Percentiles rank a stretch among this genome's conserved stretches.
These are phyloP conservation scores for Beauveria rudraprayagi DNA, from an alignment of 2,329 filamentous ascomycete species.

Conservation along the genomic window DNA sequence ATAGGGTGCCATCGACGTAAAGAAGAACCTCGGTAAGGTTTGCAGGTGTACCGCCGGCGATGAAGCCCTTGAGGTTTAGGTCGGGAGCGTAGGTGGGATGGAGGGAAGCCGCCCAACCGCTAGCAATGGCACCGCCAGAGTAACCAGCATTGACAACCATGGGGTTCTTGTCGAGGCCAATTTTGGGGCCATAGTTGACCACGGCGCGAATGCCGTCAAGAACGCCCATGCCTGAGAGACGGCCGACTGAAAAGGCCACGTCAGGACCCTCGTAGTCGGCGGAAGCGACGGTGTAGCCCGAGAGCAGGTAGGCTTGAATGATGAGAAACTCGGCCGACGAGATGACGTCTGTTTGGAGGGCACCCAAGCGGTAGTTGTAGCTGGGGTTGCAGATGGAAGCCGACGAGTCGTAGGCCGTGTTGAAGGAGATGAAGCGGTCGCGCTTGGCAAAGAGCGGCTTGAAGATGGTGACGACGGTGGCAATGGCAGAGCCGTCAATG, in stretches of 20 bases:
- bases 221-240: constrained; percentile 8
- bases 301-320: constrained; percentile 10
- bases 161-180: constrained; percentile 8
- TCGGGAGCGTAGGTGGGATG: constrained; percentile 9
- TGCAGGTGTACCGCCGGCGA: constrained; percentile 8
- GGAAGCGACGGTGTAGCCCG: constrained; percentile 8
- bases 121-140: constrained; percentile 11
- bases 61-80: constrained; percentile 2
- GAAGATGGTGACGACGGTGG: constrained; percentile 12
- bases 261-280: constrained; percentile 11
- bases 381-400: constrained; percentile 12
- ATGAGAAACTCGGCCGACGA: constrained; percentile 7
- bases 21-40: constrained; percentile 6
- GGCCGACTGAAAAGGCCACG: neutral
- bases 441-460: constrained; percentile 9
- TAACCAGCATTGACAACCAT: constrained; percentile 8
- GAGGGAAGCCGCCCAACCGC: constrained; percentile 9
- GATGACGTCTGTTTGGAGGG: constrained; percentile 5
- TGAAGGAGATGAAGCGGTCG: constrained; percentile 12
- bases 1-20: neutral
- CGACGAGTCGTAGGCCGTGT: constrained; percentile 11
- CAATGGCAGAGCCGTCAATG: constrained; percentile 11
- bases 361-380: constrained; percentile 9
- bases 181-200: neutral
- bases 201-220: constrained; percentile 10